These are phyloP conservation scores for Rhodotorula sp. DNA, from an alignment of 1,284 basidiomycete species.

Conservation along the genomic window DNA sequence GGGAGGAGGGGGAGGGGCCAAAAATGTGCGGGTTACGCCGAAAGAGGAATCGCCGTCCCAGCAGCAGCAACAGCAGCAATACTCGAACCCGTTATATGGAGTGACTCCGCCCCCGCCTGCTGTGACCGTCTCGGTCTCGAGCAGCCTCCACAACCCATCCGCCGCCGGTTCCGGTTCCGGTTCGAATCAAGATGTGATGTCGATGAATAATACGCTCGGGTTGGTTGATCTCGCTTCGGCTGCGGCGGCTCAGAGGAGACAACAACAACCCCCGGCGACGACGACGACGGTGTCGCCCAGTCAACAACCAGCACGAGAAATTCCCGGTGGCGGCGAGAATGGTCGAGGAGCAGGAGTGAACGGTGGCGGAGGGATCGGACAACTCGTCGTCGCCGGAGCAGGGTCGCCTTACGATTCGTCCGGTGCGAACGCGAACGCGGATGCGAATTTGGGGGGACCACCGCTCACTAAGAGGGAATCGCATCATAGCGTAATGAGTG, in stretches of 20 bases:
- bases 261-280: neutral
- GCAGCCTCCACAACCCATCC: too few relatives aligned
- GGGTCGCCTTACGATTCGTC: neutral
- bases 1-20: too few relatives aligned
- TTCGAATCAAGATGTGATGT: neutral
- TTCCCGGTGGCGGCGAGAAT: too few relatives aligned
- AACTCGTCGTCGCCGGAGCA: neutral
- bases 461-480: too few relatives aligned
- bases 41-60: neutral
- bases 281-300: neutral
- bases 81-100: too few relatives aligned
- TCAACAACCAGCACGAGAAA: neutral
- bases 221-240: neutral
- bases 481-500: too few relatives aligned
- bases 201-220: slow-evolving; percentile 27
- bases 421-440: too few relatives aligned
- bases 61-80: slow-evolving; percentile 1
- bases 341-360: too few relatives aligned
- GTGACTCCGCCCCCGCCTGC: too few relatives aligned
- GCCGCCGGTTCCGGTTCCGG: neutral
- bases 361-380: neutral
- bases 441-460: neutral
- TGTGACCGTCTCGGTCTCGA: neutral
- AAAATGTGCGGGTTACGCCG: neutral
- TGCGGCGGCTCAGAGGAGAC: too few relatives aligned